Evolutionary conservation across 2,329 filamentous ascomycete genomes (phyloP).

Genomic region (Albifimbria verrucaria): DNA sequence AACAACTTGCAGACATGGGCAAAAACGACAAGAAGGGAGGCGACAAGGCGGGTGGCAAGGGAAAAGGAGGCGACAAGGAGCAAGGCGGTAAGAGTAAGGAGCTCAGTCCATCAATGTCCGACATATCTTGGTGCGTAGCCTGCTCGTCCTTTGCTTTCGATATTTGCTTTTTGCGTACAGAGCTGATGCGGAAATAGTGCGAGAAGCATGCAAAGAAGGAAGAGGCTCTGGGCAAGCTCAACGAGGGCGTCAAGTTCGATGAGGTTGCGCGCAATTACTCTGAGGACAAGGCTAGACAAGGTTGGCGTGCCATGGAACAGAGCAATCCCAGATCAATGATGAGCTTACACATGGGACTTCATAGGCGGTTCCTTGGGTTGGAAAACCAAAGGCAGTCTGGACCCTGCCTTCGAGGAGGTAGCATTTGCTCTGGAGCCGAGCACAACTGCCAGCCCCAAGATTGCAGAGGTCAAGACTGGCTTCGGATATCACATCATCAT

Average conservation of each 20-base stretch:
- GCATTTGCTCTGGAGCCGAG: constrained; percentile 68
- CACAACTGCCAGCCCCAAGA: constrained; percentile 60
- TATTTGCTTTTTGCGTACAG: not conserved
- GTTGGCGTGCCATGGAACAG: constrained; percentile 26
- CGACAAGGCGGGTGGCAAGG: constrained; percentile 32
- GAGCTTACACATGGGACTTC: constrained; percentile 5
- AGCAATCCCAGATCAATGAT: not conserved
- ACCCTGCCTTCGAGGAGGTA: constrained; percentile 68
- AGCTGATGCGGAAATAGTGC: constrained; percentile 44
- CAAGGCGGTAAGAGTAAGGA: constrained; percentile 42
- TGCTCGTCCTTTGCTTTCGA: not conserved
- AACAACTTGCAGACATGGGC: constrained; percentile 24
- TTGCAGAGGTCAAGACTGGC: constrained; percentile 68
- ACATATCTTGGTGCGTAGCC: constrained; percentile 59
- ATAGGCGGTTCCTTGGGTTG: constrained; percentile 68
- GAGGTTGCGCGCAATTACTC: constrained; percentile 70
- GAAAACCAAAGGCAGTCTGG: constrained; percentile 66
- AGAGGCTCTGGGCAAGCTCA: constrained; percentile 67
- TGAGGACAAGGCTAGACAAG: constrained; percentile 72
- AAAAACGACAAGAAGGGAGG: constrained; percentile 39
- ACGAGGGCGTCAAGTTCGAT: constrained; percentile 67
- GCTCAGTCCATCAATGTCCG: constrained; percentile 70
- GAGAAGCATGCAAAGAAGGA: constrained; percentile 77
- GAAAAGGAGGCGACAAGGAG: constrained; percentile 25
- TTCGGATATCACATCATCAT: constrained; percentile 81